Percentiles rank a stretch among this genome's conserved stretches.
Evolutionary conservation across 208 protist species (phyloP).

Genomic region (Wallacemonas sp.): DNA sequence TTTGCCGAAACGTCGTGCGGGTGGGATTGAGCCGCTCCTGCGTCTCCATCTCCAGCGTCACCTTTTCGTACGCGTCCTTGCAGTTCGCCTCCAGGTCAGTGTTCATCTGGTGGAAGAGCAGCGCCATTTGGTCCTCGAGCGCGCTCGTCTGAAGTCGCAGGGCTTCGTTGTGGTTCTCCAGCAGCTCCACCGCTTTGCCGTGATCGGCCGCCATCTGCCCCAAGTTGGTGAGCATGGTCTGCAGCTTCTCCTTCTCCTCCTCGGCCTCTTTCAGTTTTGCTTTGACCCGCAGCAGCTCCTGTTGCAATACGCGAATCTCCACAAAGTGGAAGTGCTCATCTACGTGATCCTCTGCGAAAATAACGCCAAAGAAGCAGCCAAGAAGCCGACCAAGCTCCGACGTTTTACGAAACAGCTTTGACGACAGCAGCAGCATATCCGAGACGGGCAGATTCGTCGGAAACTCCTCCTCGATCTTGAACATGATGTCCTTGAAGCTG

Average conservation of each 20-base stretch:
- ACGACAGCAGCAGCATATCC: slow-evolving; percentile 85
- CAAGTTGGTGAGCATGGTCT: slow-evolving; percentile 78
- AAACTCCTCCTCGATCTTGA: slow-evolving; percentile 73
- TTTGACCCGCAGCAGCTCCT: slow-evolving; percentile 64
- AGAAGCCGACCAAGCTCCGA: slow-evolving; percentile 77
- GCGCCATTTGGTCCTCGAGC: slow-evolving; percentile 91
- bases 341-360: slow-evolving; percentile 80
- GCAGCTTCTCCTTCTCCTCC: slow-evolving; percentile 56
- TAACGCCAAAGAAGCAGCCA: slow-evolving; percentile 84
- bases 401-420: slow-evolving; percentile 82
- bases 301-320: slow-evolving; percentile 80
- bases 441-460: slow-evolving; percentile 72
- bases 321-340: slow-evolving; percentile 91
- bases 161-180: slow-evolving; percentile 83
- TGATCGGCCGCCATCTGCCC: slow-evolving; percentile 77
- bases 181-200: slow-evolving; percentile 72
- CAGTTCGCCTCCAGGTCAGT: slow-evolving; percentile 72
- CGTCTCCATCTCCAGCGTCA: slow-evolving; percentile 66
- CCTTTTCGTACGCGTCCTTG: slow-evolving; percentile 73
- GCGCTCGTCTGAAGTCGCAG: slow-evolving; percentile 79
- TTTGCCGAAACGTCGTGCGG: slow-evolving; percentile 82
- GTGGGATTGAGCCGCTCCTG: slow-evolving; percentile 81
- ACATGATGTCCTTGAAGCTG: slow-evolving; percentile 89
- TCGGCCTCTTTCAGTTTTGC: slow-evolving; percentile 49
- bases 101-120: slow-evolving; percentile 90